These are phyloP conservation scores for Mrakia frigida DNA, from an alignment of 768 basidiomycete genomes.

Conservation along the genomic window DNA sequence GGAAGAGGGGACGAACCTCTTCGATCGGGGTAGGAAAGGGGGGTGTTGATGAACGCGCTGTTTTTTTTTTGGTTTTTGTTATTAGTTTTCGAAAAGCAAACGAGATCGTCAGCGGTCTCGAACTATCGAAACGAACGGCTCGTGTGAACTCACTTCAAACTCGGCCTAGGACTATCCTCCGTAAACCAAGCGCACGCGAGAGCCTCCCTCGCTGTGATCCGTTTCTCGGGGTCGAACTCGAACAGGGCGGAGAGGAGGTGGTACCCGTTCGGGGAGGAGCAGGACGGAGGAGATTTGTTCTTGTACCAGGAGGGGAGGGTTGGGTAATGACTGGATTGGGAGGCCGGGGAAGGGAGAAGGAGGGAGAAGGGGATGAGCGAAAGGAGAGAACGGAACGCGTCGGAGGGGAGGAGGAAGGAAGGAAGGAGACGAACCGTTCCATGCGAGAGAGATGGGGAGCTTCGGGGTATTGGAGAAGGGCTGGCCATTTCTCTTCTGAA, in stretches of 20 bases:
- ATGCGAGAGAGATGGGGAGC: conserved; percentile 74
- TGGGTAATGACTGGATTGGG: conserved; percentile 34
- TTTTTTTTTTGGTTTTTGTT: neutral
- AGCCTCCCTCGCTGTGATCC: conserved; percentile 76
- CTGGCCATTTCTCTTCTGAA: conserved; percentile 76
- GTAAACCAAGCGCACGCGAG: conserved; percentile 85
- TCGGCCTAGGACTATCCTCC: conserved; percentile 53
- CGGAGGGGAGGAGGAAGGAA: conserved; percentile 1
- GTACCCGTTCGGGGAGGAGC: conserved; percentile 58
- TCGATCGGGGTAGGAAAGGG: conserved; percentile 67
- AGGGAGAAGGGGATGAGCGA: neutral
- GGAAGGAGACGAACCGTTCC: conserved; percentile 56
- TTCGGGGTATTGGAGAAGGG: conserved; percentile 78
- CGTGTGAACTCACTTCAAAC: conserved; percentile 5
- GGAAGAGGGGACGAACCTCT: conserved; percentile 48
- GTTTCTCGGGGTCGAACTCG: conserved; percentile 79
- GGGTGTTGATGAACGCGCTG: conserved; percentile 20
- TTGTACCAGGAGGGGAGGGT: conserved; percentile 49
- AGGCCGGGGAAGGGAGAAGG: too few species aligned
- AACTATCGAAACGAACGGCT: too few species aligned
- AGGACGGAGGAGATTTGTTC: conserved; percentile 51
- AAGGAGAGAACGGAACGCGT: conserved; percentile 33
- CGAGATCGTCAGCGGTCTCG: too few species aligned
- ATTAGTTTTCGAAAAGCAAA: too few species aligned
- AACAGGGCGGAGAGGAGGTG: conserved; percentile 83